Evolutionary conservation across 371 early-diverging fungal species (phyloP).

Genomic region (Smittium culicis): DNA sequence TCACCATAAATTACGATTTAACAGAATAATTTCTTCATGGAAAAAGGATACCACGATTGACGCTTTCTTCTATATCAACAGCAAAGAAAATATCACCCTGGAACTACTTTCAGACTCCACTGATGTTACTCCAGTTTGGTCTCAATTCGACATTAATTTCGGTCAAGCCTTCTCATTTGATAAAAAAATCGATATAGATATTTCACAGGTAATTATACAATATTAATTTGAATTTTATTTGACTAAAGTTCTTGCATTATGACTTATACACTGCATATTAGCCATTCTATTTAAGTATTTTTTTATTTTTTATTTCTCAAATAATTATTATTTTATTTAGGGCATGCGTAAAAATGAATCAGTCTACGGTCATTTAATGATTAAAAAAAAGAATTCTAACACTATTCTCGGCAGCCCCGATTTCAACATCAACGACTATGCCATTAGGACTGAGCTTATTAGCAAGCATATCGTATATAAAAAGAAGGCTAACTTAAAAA

Average conservation of each 20-base stretch:
- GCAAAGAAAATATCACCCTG: neutral
- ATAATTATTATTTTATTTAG: neutral
- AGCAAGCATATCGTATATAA: neutral
- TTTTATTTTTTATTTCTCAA: neutral
- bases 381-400: neutral
- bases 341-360: neutral
- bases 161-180: neutral
- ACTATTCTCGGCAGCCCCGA: neutral
- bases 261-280: too few relatives aligned
- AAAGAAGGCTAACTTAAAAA: neutral
- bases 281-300: too few relatives aligned
- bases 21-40: neutral
- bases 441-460: neutral
- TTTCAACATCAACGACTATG: neutral
- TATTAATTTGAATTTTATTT: too few relatives aligned
- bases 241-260: too few relatives aligned
- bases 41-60: neutral
- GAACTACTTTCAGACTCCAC: neutral
- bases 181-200: neutral
- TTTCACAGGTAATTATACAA: neutral
- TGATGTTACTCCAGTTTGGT: neutral
- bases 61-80: neutral
- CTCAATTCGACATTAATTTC: neutral
- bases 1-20: too few relatives aligned
- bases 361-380: neutral